These are phyloP conservation scores for Neofusicoccum cordaticola DNA, from an alignment of 2,329 filamentous ascomycete species.

Conservation along the genomic window DNA sequence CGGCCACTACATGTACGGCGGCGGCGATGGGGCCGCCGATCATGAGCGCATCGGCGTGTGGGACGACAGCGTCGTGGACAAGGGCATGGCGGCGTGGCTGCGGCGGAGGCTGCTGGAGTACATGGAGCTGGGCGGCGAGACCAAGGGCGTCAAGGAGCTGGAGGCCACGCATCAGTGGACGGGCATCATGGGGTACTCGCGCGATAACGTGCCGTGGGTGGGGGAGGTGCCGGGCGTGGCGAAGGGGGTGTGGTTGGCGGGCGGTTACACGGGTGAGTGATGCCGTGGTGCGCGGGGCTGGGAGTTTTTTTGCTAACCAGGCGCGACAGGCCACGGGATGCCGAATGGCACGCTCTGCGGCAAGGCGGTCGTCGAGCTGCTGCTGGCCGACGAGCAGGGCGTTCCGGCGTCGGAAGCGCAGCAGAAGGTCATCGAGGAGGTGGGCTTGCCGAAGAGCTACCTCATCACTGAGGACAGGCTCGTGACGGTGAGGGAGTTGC, in stretches of 20 bases:
- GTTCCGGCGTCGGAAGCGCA: conserved; percentile 30
- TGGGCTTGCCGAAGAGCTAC: conserved; percentile 37
- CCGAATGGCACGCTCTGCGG: conserved; percentile 67
- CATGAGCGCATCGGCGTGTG: conserved; percentile 54
- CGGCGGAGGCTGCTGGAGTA: conserved; percentile 42
- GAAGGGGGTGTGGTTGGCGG: conserved; percentile 60
- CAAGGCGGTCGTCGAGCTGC: conserved; percentile 61
- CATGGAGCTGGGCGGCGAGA: conserved; percentile 35
- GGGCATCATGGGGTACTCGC: conserved; percentile 74
- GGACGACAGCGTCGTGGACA: conserved; percentile 59
- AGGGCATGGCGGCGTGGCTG: conserved; percentile 56
- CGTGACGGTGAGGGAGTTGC: conserved; percentile 26
- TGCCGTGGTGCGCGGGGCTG: too few relatives aligned
- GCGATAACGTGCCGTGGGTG: conserved; percentile 69
- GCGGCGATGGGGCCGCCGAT: conserved; percentile 57
- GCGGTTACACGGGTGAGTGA: conserved; percentile 60
- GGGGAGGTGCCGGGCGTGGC: conserved; percentile 59
- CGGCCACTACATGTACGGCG: conserved; percentile 64
- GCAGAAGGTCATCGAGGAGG: conserved; percentile 31
- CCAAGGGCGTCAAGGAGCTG: conserved; percentile 42
- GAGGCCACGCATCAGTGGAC: conserved; percentile 61
- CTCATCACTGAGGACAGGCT: conserved; percentile 37
- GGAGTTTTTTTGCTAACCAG: too few relatives aligned
- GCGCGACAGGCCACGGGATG: conserved; percentile 62
- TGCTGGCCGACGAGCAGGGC: conserved; percentile 44